phyloP scores from a whole-genome alignment of 305 asterid species.

The Fraxinus ornus region DNA sequence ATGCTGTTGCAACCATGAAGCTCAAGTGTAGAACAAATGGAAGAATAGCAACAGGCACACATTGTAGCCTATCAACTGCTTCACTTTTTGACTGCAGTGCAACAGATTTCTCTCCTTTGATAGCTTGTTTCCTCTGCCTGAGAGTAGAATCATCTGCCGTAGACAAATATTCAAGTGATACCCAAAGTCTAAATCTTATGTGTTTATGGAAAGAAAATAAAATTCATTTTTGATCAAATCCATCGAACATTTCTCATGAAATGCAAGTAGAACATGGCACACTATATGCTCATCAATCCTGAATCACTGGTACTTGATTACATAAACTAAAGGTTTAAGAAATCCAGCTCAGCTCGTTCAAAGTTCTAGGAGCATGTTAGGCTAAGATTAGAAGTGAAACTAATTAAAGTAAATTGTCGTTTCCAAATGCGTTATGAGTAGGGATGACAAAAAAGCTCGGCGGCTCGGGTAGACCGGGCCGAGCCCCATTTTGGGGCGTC shows the following conservation, averaged over 20 bases:
- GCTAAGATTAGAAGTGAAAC: not conserved
- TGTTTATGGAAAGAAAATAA: not conserved
- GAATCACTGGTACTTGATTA: not conserved
- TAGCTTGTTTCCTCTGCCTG: constrained; percentile 44
- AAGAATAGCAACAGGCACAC: constrained; percentile 53
- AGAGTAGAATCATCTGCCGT: constrained; percentile 32
- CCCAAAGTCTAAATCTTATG: not conserved
- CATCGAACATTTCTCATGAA: not conserved
- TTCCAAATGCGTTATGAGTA: not conserved
- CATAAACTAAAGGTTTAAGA: not conserved
- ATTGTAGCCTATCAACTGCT: constrained; percentile 27
- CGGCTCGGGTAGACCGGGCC: no score
- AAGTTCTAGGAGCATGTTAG: not conserved
- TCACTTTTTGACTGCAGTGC: constrained; percentile 34
- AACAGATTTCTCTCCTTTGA: constrained; percentile 26
- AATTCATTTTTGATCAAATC: not conserved
- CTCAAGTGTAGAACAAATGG: constrained; percentile 78
- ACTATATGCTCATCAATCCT: not conserved
- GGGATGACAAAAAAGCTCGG: no score
- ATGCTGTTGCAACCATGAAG: constrained; percentile 84
- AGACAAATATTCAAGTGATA: constrained; percentile 26
- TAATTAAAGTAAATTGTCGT: not conserved
- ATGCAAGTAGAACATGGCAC: not conserved
- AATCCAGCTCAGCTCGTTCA: not conserved
- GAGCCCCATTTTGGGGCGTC: no score